Base-by-base conservation (phyloP, 257 asterid species). In the Solanum corneliomulleri region DNA sequence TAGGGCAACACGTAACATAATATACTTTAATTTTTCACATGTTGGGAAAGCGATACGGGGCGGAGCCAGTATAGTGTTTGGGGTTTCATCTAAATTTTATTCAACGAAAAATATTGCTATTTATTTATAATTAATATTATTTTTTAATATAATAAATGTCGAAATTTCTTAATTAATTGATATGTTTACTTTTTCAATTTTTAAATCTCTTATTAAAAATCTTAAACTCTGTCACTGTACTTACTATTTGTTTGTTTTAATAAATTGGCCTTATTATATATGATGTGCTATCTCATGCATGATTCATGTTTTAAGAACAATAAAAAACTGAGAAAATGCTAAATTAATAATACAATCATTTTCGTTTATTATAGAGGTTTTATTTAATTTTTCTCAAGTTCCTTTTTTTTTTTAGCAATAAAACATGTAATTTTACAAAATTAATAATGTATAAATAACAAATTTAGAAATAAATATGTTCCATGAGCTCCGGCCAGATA, bases 141-240 rank as follows among this genome's bases (percentile, higher is more conserved):
- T 49, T 14, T 5, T 14, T 45, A 45, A 15, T 6, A 49, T 49
- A 49, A 0, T 49, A 49, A 0, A 49, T 15, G 3, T 0, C 1
- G 1, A 49, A 49, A 2, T 0, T 2, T 0, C 0, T 49, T 0
- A 0, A 15, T 49, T 49, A 49, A 0, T 49, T 49, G 8, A 3
- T 15, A 3, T 15, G 21, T 49, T 49, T 49, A 49, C 6, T 15
- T 15, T 3, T 49, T 49, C 3, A 49, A 49, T 15, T 15, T 49
- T 49, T 49, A 49, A 49, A 6, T 0, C 6, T 0, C 9, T 49
- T 49, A 49, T 15, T 49, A 49, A 15, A 15, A 49, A 49, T 15
- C 0, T 0, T 5, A 49, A 49, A 15, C 0, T 49, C 21, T 0
- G 0, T 6, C 58, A 5, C 1, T 49, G 18, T 52, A 1, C 23